These are phyloP conservation scores for Fraxinus nigra DNA, from an alignment of 305 asterid genomes.

Conservation along the genomic window DNA sequence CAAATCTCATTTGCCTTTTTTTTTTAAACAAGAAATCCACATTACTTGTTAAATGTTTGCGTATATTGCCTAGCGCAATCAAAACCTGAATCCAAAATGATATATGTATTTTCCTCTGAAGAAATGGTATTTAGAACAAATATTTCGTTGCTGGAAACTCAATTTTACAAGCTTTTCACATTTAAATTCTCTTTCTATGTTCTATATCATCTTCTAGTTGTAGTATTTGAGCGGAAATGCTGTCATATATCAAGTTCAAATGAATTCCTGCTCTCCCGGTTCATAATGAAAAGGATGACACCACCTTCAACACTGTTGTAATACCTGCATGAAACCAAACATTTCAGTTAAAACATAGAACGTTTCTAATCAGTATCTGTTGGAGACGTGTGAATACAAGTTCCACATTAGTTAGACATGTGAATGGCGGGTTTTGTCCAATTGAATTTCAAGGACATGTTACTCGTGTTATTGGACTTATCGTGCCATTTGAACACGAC, in stretches of 20 bases:
- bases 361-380: neutral
- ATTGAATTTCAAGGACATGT: neutral
- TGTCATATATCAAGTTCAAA: neutral
- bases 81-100: neutral
- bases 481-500: neutral
- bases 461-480: neutral
- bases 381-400: neutral
- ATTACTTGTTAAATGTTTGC: slow-evolving; percentile 12
- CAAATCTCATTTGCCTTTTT: slow-evolving; percentile 26
- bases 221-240: neutral
- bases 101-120: slow-evolving; percentile 8
- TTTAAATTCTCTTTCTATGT: neutral
- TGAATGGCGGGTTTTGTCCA: neutral
- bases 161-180: neutral
- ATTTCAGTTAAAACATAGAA: neutral
- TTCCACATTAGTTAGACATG: neutral
- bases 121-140: neutral
- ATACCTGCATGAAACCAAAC: slow-evolving; percentile 48
- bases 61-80: slow-evolving; percentile 11
- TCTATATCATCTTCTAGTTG: neutral
- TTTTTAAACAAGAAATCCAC: neutral
- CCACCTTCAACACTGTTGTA: slow-evolving; percentile 91
- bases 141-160: neutral
- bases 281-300: slow-evolving; percentile 78
- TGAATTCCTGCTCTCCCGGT: slow-evolving; percentile 77